phyloP scores from a whole-genome alignment of 2,329 filamentous ascomycete genomes.

The Nothomitra cinnamomea region DNA sequence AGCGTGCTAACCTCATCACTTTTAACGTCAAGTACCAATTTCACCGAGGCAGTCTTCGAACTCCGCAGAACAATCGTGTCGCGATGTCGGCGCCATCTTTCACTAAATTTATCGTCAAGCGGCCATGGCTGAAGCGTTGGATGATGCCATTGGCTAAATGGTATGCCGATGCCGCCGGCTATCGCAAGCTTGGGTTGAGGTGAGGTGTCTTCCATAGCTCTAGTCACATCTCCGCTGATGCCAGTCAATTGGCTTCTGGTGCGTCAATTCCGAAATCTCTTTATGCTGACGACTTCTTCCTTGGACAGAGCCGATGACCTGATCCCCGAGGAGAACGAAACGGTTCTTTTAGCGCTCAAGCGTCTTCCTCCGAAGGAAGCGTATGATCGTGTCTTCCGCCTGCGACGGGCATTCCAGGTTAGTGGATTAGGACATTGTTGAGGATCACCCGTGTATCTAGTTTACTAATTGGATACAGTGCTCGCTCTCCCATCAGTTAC shows the following conservation, averaged over 20 bases:
- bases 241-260: not conserved
- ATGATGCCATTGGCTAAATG: conserved; percentile 71
- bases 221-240: no score
- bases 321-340: conserved; percentile 80
- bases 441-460: not conserved
- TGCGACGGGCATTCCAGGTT: conserved; percentile 87
- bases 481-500: conserved; percentile 47
- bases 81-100: conserved; percentile 55
- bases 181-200: conserved; percentile 84
- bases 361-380: conserved; percentile 77
- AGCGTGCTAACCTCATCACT: not conserved
- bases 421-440: not conserved
- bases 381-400: conserved; percentile 94
- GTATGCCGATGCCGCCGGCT: conserved; percentile 81
- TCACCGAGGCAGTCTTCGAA: not conserved
- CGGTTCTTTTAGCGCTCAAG: conserved; percentile 73
- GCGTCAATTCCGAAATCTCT: not conserved
- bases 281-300: not conserved
- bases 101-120: conserved; percentile 60
- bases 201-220: conserved; percentile 27
- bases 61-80: conserved; percentile 9
- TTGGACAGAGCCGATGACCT: conserved; percentile 71
- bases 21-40: not conserved
- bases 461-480: conserved; percentile 27
- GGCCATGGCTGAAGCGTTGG: conserved; percentile 69